Conservation (phyloP, 2,329 filamentous ascomycete species). For the Ophiocordyceps camponoti-floridani region DNA sequence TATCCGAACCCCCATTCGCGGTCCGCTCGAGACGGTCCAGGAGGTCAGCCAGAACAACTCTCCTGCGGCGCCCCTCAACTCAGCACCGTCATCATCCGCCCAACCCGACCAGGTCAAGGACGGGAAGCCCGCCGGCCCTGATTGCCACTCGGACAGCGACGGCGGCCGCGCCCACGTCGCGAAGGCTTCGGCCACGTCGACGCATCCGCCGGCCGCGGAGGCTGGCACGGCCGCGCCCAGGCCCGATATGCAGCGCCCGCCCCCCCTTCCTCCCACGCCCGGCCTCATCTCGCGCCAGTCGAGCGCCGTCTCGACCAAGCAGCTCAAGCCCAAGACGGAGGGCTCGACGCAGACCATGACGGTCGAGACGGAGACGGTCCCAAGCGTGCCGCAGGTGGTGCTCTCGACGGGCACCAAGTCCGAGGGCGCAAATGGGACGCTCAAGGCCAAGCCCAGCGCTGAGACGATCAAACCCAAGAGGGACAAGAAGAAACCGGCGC, state of each 20-base stretch:
- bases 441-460: slow-evolving; percentile 77
- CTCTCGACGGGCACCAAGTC: slow-evolving; percentile 48
- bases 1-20: slow-evolving; percentile 40
- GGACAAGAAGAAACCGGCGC: slow-evolving; percentile 64
- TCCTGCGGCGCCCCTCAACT: slow-evolving; percentile 31
- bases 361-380: slow-evolving; percentile 91
- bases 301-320: slow-evolving; percentile 41
- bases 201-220: slow-evolving; percentile 47
- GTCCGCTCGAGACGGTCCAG: slow-evolving; percentile 74
- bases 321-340: slow-evolving; percentile 55
- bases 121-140: slow-evolving; percentile 20
- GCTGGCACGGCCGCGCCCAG: slow-evolving; percentile 30
- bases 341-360: slow-evolving; percentile 82
- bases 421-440: slow-evolving; percentile 48
- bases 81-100: slow-evolving; percentile 6
- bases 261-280: slow-evolving; percentile 31
- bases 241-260: slow-evolving; percentile 21
- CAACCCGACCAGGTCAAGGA: slow-evolving; percentile 31
- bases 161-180: slow-evolving; percentile 24
- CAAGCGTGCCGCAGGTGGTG: slow-evolving; percentile 70
- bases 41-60: slow-evolving; percentile 68
- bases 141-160: slow-evolving; percentile 23
- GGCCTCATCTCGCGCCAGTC: slow-evolving; percentile 44
- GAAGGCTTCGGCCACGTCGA: slow-evolving; percentile 25
- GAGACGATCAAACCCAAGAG: slow-evolving; percentile 93